Evolutionary conservation across 257 asterid species (phyloP), one percentile per base, ranked within the genome.

Genomic region (Solanum chiquidenum): DNA sequence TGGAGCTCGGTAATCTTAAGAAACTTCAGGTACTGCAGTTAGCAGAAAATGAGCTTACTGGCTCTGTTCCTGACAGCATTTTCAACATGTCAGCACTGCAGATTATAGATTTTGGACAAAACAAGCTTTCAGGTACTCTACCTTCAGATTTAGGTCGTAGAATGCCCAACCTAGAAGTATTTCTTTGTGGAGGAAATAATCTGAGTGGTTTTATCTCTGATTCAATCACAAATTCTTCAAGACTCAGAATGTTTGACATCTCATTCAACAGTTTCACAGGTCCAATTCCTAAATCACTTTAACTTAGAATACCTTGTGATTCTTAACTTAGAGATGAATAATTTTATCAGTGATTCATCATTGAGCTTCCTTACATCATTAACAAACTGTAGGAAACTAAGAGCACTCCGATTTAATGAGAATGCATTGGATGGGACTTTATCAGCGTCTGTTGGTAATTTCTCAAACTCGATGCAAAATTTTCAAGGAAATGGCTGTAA

Each of bases 71-170:
- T 8, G 35, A 16, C 35, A 69, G 86, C 38, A 60, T 91, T 38
- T 91, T 92, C 89, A 91, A 91, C 88, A 89, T 92, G 9, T 58
- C 88, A 25, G 12, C 88, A 12, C 82, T 89, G 23, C 86, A 58
- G 34, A 0, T 0, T 0, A 69, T 89, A 12, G 20, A 8, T 38
- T 9, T 38, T 38, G 11, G 44, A 38, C 3, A 0, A 38, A 38
- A 38, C 3, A 38, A 38, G 11, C 44, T 38, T 38, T 38, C 44
- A 38, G 11, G 44, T 38, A 38, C 44, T 38, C 11, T 38, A 6
- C 89, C 90, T 14, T 55, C 87, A n/a, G 9, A 42, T 38, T 13
- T 90, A 77, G 92, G 92, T 49, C 72, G 20, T 1, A 37, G 25
- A 14, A 25, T 87, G 2, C 90, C 90, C 35, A 84, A 40, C 31